Evolutionary conservation across 75 land plant genomes (phyloP), one percentile per base, ranked within the genome.

Genomic region (Chamaecyparis obtusa): DNA sequence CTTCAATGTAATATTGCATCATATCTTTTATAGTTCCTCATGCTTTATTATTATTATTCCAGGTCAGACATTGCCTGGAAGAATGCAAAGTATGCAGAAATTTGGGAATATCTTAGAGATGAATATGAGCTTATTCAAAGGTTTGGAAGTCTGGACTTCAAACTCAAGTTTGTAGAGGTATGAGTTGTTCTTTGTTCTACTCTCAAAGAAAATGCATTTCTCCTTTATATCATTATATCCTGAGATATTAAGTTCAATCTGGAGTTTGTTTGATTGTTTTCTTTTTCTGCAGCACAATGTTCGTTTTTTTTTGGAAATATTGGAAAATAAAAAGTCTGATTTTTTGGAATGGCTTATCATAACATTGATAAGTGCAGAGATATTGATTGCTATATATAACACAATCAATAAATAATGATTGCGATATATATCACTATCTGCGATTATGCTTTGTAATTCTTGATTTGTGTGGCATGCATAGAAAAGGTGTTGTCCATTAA

Each of bases 51-150:
- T 37, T 37, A 44, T 85, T 56, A 49, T 60, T 84, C 84, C 91
- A 95, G 97, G 93, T 94, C 98, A 79, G 98, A 96, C 51, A 95
- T 95, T 91, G 98, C 96, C 86, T 96, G 98, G 98, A 92, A 89
- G 81, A 92, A 95, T 88, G 95, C 98, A n/a, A 95, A 95, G 84
- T 96, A 96, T 93, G 96, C 95, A 67, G 91, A 88, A 78, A 94
- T 96, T 87, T 90, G 90, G 91, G 98, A 95, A 80, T 96, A 94
- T 86, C 90, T 96, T 39, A 87, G 96, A 33, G 98, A 96, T 83
- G 98, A 96, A 85, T 96, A 91, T 90, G 98, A 96, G 86, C 90
- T 96, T 3, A 90, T 89, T 54, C 92, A 93, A 85, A 91, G 98
- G 49, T 96, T 96, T 92, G 95, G 93, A 1, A 95, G 91, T 83